Conservation (phyloP, 2,329 filamentous ascomycete genomes). For the Clonostachys sp. region DNA sequence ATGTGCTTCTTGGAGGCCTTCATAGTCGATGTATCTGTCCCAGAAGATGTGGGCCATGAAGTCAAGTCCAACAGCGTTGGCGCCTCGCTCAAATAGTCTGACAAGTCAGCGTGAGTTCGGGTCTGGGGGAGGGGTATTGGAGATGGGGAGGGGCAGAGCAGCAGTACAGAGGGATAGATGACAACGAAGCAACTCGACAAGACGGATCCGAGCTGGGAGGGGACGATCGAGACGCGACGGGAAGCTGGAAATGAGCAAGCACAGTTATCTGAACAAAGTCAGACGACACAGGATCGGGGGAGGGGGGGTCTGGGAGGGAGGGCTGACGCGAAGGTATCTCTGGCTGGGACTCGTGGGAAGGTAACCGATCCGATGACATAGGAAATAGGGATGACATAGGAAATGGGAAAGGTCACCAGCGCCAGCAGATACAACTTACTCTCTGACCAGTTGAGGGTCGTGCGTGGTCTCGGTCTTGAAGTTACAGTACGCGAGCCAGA, state of each 20-base stretch:
- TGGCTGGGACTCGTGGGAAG: slow-evolving; percentile 20
- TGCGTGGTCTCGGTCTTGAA: slow-evolving; percentile 99
- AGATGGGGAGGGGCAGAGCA: slow-evolving; percentile 31
- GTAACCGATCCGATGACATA: slow-evolving; percentile 58
- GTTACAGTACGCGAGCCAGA: slow-evolving; percentile 95
- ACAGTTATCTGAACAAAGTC: slow-evolving; percentile 45
- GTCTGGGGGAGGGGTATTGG: no score
- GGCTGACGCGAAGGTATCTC: no score
- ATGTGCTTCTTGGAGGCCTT: slow-evolving; percentile 80
- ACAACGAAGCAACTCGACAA: slow-evolving; percentile 3
- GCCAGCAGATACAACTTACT: slow-evolving; percentile 79
- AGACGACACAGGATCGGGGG: slow-evolving; percentile 52
- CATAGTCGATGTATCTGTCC: slow-evolving; percentile 98
- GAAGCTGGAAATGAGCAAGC: slow-evolving; percentile 28
- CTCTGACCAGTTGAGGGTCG: slow-evolving; percentile 91
- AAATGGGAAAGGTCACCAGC: slow-evolving; percentile 66
- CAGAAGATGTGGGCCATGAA: slow-evolving; percentile 95
- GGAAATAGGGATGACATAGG: slow-evolving; percentile 2
- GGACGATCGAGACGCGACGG: slow-evolving; percentile 27
- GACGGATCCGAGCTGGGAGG: slow-evolving; percentile 1
- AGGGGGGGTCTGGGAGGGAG: slow-evolving; percentile 34
- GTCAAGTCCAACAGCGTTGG: slow-evolving; percentile 80
- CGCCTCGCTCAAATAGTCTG: slow-evolving; percentile 90
- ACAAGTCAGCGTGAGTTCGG: background rate
- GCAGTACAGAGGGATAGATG: slow-evolving; percentile 45